Conservation (phyloP, 176 grass and related monocot species). For the Ananas comosus region DNA sequence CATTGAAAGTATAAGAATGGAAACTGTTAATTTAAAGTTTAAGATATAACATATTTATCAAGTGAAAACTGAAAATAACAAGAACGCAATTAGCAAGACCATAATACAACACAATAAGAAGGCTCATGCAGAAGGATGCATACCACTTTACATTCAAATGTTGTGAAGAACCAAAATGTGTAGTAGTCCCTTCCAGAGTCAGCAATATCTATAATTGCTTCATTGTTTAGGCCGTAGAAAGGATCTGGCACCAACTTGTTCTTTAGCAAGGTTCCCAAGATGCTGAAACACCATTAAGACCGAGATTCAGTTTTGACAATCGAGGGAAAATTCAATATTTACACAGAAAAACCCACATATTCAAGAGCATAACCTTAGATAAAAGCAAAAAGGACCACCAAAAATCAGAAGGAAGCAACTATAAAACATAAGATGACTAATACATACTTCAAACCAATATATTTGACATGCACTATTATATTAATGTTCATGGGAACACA, state of each 20-base stretch:
- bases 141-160: slow-evolving; percentile 66
- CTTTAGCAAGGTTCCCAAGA: slow-evolving; percentile 81
- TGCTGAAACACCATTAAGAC: slow-evolving; percentile 29
- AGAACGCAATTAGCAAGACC: too few species aligned
- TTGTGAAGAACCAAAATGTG: slow-evolving; percentile 97
- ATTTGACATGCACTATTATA: too few species aligned
- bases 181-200: slow-evolving; percentile 86
- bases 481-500: too few species aligned
- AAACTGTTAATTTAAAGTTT: too few species aligned
- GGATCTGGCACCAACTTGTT: slow-evolving; percentile 82
- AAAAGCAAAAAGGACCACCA: too few species aligned
- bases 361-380: too few species aligned
- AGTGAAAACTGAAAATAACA: too few species aligned
- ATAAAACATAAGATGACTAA: neutral
- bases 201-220: slow-evolving; percentile 87
- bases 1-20: too few species aligned
- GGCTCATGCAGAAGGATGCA: slow-evolving; percentile 4
- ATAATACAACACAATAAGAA: neutral
- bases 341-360: neutral
- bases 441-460: neutral
- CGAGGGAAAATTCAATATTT: neutral
- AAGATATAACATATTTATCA: too few species aligned
- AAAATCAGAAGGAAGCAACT: neutral
- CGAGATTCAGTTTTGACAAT: slow-evolving; percentile 8
- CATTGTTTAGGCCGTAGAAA: slow-evolving; percentile 94